Evolutionary conservation across 768 basidiomycete species (phyloP).

Genomic region (Tulasnella sp.): DNA sequence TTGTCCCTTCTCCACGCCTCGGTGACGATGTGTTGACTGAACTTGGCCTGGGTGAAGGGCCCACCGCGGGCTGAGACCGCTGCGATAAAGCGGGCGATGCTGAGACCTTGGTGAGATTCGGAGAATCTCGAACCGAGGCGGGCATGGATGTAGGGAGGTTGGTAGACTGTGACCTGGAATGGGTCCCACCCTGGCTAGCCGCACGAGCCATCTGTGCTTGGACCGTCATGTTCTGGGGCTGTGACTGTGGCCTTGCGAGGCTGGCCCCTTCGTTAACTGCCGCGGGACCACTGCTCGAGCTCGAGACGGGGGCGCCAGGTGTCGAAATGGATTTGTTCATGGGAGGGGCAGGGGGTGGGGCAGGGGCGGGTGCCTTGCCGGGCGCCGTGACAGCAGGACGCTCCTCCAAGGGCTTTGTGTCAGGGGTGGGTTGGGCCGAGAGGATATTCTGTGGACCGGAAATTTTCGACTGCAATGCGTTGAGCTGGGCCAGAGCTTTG

Average conservation of each 20-base stretch:
- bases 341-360: not conserved
- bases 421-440: not conserved
- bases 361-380: not conserved
- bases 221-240: constrained; percentile 7
- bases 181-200: not conserved
- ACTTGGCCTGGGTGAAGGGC: not conserved
- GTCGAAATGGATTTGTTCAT: not conserved
- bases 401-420: not conserved
- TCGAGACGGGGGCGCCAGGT: not conserved
- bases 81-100: constrained; percentile 1
- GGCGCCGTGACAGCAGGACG: not conserved
- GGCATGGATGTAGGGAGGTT: constrained; percentile 2
- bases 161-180: constrained; percentile 23
- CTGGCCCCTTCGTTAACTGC: not conserved
- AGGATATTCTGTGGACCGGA: not conserved
- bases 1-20: not conserved
- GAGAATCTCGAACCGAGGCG: not conserved
- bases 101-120: not conserved
- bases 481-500: not conserved
- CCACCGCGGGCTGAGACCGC: not conserved
- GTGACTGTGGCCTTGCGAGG: constrained; percentile 10
- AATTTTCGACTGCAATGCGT: not conserved
- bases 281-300: not conserved
- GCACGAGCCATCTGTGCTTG: constrained; percentile 10
- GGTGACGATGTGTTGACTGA: not conserved